Percentiles rank a stretch among this genome's conserved stretches.
Evolutionary conservation across 345 rosid genomes (phyloP).

Genomic region (Leavenworthia alabamica): DNA sequence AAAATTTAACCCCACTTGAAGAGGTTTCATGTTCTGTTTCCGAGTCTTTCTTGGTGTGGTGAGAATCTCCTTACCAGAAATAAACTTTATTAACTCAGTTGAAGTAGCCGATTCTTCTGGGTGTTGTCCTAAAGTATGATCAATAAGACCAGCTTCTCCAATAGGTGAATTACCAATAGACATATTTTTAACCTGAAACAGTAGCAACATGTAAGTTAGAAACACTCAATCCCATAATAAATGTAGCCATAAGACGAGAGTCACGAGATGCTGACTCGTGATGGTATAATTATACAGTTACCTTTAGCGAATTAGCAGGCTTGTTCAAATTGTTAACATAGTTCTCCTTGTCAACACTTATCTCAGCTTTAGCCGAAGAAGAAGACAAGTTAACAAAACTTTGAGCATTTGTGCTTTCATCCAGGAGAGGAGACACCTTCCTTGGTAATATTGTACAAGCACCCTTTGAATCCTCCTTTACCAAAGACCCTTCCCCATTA

Average conservation of each 20-base stretch:
- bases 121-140: slow-evolving; percentile 21
- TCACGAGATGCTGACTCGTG: not conserved
- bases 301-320: slow-evolving; percentile 34
- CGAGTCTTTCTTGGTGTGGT: slow-evolving; percentile 38
- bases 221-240: slow-evolving; percentile 11
- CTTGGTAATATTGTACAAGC: not conserved
- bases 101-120: slow-evolving; percentile 4
- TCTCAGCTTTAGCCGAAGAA: slow-evolving; percentile 21
- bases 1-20: slow-evolving; percentile 41
- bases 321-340: slow-evolving; percentile 13
- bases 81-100: slow-evolving; percentile 11
- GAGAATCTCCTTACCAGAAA: slow-evolving; percentile 20
- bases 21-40: slow-evolving; percentile 28
- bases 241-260: not conserved
- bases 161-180: slow-evolving; percentile 7
- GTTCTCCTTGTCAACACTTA: slow-evolving; percentile 16
- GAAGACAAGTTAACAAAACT: slow-evolving; percentile 13
- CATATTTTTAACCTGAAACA: slow-evolving; percentile 32
- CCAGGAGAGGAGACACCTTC: not conserved
- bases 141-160: slow-evolving; percentile 26
- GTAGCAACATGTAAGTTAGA: slow-evolving; percentile 25
- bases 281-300: slow-evolving; percentile 21
- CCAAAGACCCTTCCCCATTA: slow-evolving; percentile 25
- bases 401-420: slow-evolving; percentile 17
- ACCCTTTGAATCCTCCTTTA: slow-evolving; percentile 20